phyloP scores from a whole-genome alignment of 768 basidiomycete species.

The Suillus spraguei region DNA sequence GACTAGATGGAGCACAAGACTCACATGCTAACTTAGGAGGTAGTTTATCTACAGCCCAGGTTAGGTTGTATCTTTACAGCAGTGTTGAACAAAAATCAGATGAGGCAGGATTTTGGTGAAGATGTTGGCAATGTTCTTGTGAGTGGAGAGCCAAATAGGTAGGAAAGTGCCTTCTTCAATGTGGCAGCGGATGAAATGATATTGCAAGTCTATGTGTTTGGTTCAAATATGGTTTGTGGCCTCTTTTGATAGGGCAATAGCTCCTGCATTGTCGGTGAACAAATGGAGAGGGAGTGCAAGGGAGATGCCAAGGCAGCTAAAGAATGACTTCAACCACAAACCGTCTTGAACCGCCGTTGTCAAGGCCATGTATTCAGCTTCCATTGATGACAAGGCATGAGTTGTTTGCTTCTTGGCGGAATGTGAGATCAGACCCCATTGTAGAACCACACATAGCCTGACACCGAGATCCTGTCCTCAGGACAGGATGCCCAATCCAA shows the following conservation, averaged over 20 bases:
- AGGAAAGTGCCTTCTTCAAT: not conserved
- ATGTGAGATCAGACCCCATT: not conserved
- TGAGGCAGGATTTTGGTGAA: not conserved
- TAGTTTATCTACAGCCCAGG: no score
- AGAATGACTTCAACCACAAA: not conserved
- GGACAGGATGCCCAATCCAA: not conserved
- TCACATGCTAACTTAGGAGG: no score
- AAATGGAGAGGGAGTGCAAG: not conserved
- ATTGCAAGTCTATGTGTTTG: not conserved
- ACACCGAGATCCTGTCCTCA: fast-evolving
- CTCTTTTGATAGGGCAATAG: not conserved
- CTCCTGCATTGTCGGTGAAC: not conserved
- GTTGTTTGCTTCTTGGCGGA: not conserved
- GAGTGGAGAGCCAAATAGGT: not conserved
- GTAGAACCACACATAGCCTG: not conserved
- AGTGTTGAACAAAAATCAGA: not conserved
- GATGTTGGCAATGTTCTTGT: not conserved
- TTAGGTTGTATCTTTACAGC: no score
- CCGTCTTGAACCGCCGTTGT: not conserved
- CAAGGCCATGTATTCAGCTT: not conserved
- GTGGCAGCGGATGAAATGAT: not conserved
- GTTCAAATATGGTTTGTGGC: not conserved
- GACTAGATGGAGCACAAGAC: no score
- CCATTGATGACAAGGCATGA: fast-evolving
- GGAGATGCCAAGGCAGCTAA: fast-evolving